These are phyloP conservation scores for Brassica balearica DNA, from an alignment of 441 rosid genomes.

Conservation along the genomic window DNA sequence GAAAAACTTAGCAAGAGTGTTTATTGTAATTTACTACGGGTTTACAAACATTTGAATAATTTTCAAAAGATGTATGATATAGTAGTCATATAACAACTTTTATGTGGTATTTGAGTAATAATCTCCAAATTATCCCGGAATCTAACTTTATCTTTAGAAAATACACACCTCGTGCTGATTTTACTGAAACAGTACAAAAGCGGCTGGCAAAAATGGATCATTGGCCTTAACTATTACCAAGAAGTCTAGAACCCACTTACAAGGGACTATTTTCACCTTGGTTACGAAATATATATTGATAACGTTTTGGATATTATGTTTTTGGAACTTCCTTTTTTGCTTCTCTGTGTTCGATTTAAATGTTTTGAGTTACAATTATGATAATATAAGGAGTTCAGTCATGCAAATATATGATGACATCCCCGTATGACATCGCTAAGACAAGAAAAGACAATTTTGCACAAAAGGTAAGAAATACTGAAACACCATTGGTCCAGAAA, in stretches of 20 bases:
- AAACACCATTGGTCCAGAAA: conserved; percentile 35
- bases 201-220: not conserved
- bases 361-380: not conserved
- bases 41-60: too few relatives aligned
- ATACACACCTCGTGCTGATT: not conserved
- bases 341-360: not conserved
- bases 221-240: not conserved
- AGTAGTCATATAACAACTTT: too few relatives aligned
- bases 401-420: conserved; percentile 37
- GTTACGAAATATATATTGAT: not conserved
- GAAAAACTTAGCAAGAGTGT: too few relatives aligned
- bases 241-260: not conserved
- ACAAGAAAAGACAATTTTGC: conserved; percentile 43
- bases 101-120: too few relatives aligned
- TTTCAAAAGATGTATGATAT: too few relatives aligned
- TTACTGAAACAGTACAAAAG: not conserved
- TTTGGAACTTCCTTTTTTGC: not conserved
- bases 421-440: conserved; percentile 29
- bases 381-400: conserved; percentile 26
- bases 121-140: too few relatives aligned
- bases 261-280: not conserved
- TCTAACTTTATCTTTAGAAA: too few relatives aligned
- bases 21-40: too few relatives aligned
- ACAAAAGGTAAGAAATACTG: conserved; percentile 38
- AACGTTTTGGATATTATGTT: not conserved